phyloP scores from a whole-genome alignment of 2,329 filamentous ascomycete species.

The Colletotrichum sp. region DNA sequence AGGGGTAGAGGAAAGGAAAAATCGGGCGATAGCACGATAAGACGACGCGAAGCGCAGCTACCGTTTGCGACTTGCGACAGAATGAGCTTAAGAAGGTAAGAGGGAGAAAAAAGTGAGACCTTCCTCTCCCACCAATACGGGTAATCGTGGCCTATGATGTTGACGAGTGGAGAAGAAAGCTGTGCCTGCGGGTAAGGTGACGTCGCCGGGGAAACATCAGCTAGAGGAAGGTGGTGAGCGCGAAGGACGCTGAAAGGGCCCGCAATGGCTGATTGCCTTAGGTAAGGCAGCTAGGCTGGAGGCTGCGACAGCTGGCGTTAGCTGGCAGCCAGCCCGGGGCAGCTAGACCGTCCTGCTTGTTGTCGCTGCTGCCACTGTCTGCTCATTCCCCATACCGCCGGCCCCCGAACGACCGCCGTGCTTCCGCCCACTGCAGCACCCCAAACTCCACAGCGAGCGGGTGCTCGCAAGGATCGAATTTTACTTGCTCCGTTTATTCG shows the following conservation, averaged over 20 bases:
- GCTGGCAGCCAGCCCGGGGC: neutral
- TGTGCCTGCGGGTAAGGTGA: constrained; percentile 16
- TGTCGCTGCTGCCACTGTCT: neutral
- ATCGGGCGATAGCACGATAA: neutral
- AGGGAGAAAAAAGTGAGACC: constrained; percentile 6
- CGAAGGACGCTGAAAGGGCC: neutral
- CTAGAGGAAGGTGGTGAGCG: constrained; percentile 9
- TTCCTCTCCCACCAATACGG: neutral
- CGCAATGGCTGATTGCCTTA: neutral
- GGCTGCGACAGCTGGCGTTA: fast-evolving
- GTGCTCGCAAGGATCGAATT: constrained; percentile 15
- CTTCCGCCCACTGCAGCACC: neutral
- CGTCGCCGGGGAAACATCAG: constrained; percentile 24
- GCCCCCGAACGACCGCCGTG: neutral
- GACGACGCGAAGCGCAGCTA: neutral
- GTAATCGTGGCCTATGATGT: constrained; percentile 12
- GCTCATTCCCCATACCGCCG: neutral
- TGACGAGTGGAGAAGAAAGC: constrained; percentile 14
- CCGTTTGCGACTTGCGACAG: constrained; percentile 17
- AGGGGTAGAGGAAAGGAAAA: neutral
- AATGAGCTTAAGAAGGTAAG: constrained; percentile 2
- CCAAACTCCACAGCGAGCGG: constrained; percentile 13
- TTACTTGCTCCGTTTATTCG: constrained; percentile 16
- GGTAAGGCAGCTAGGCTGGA: neutral
- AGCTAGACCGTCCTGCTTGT: neutral